Evolutionary conservation across 495 filamentous ascomycete species (phyloP), one percentile per base, ranked within the genome.

Genomic region (Neohortaea acidophila): DNA sequence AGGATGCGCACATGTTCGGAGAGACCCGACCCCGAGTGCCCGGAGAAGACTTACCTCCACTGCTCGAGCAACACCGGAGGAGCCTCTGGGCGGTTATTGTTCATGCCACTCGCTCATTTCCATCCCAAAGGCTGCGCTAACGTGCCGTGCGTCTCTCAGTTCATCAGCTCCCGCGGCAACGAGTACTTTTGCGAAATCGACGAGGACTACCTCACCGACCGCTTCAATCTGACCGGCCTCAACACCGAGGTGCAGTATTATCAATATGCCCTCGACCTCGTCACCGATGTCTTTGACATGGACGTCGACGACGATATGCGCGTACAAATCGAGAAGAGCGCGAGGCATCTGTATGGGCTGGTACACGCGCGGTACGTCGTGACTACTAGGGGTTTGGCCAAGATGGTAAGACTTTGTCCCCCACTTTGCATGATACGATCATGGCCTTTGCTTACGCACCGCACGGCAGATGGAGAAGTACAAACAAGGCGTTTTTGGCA

Each of bases 111-210:
- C n/a, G n/a, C n/a, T n/a, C n/a, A n/a, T n/a, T n/a, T n/a, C n/a
- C n/a, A n/a, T n/a, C n/a, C n/a, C n/a, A n/a, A n/a, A n/a, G n/a
- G n/a, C n/a, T n/a, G n/a, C n/a, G n/a, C n/a, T n/a, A n/a, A n/a
- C n/a, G n/a, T n/a, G n/a, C n/a, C n/a, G n/a, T n/a, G n/a, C n/a
- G n/a, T n/a, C 17, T 8, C 21, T 3, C 37, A 93, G 89, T 99
- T 99, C 65, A 93, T 94, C 44, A 92, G 85, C 1, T 93, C 85
- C 3, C 75, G 89, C 14, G 89, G 89, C 43, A 94, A 99, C 62
- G 89, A 99, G 57, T 99, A 99, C 61, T 99, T 94, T 49, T 99
- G 89, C 69, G 89, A 99, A 52, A 94, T 99, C 43, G 89, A 99
- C 58, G 89, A 99, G 58, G 89, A 99, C 45, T 99, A 99, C 56